Percentiles rank a stretch among this genome's conserved stretches.
phyloP scores from a whole-genome alignment of 768 basidiomycete species.

The Amanita polypyramis region DNA sequence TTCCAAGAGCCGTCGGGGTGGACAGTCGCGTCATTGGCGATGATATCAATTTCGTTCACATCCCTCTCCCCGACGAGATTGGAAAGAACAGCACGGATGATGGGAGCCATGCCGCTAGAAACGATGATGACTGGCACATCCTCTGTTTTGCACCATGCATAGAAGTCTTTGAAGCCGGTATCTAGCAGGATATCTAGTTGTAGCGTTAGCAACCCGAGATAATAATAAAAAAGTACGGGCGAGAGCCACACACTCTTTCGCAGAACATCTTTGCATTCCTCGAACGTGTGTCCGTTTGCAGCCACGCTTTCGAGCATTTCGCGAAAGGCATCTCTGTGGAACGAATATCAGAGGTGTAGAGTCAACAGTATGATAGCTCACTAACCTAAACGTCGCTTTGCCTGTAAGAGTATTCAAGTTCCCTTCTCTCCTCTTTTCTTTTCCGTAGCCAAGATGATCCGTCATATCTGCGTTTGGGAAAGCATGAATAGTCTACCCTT shows the following conservation, averaged over 20 bases:
- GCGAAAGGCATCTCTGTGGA: conserved; percentile 73
- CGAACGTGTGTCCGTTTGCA: conserved; percentile 66
- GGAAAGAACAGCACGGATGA: conserved; percentile 85
- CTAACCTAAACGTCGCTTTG: conserved; percentile 57
- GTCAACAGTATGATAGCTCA: background rate
- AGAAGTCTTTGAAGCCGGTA: conserved; percentile 82
- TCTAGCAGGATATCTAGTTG: conserved; percentile 74
- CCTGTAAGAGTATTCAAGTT: conserved; percentile 68
- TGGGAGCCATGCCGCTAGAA: conserved; percentile 91
- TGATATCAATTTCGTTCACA: conserved; percentile 73
- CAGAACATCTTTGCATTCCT: conserved; percentile 75
- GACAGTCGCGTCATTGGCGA: conserved; percentile 81
- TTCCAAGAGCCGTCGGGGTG: conserved; percentile 54
- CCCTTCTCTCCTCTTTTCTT: conserved; percentile 56
- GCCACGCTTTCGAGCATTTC: conserved; percentile 79
- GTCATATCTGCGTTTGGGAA: conserved; percentile 51
- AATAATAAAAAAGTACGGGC: background rate
- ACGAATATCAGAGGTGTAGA: background rate
- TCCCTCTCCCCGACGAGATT: conserved; percentile 67
- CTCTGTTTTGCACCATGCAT: conserved; percentile 68
- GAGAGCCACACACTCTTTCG: conserved; percentile 40
- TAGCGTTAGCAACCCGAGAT: background rate
- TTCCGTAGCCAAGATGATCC: conserved; percentile 84
- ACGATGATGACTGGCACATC: conserved; percentile 89
- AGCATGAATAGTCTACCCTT: background rate